Base-by-base conservation (phyloP, 139 green algal genomes). In the Gonium pectorale region DNA sequence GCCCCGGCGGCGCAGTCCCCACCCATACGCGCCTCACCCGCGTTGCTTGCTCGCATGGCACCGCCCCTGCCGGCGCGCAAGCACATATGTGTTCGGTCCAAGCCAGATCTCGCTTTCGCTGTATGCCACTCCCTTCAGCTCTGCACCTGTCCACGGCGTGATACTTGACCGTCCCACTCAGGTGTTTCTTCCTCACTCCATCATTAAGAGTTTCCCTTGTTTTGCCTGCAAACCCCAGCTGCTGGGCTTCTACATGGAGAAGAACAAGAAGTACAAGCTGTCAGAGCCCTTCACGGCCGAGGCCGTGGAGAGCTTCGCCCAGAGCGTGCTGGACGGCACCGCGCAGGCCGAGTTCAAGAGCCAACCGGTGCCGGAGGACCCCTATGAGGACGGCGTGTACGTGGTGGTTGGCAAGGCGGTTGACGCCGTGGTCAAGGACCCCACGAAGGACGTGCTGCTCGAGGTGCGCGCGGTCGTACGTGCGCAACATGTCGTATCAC, bases 331-430 rank as follows among this genome's bases (percentile, higher is more conserved):
- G 24, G 93, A 93, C 33, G 92, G 89, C 81, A 92, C 77, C 52
- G 86, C 85, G 2, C 33, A 92, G 73, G 38, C 89, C 54, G 85
- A 92, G 66, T 93, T 88, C 91, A 95, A 95, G 89, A 92, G 83
- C 33, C 89, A 91, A 13, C 59, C 87, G n/a, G 90, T 94, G 29
- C 92, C 93, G 21, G 90, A 91, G 68, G 69, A 91, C 35, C 68
- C 79, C 22, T 67, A 86, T 27, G 89, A 91, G 73, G 87, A 72
- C 13, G 80, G 80, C 31, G 92, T 95, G 9, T 84, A 85, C 27
- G 81, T 95, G 9, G 82, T 96, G 7, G 93, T 96, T n/a, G 94
- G 93, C 87, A 96, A 96, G 89, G 94, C 82, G 62, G 88, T 96
- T 35, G 91, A 97, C 19, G 63, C 46, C 27, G 91, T 97, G 40